Evolutionary conservation across 1,139 yeast genomes (phyloP).

Genomic region (Yamadazyma spencermartinsiae): DNA sequence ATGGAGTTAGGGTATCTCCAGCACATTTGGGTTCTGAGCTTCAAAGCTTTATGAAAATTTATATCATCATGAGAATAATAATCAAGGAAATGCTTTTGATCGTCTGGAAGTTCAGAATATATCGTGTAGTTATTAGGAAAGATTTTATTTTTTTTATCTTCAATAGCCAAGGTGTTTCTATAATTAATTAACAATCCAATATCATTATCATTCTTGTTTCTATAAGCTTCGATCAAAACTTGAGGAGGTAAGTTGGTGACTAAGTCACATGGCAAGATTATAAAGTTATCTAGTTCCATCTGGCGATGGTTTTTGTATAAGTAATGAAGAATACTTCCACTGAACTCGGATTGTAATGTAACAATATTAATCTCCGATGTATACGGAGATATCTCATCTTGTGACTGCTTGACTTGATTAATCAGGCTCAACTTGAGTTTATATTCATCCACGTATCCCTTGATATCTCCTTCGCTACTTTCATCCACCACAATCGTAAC

Average conservation of each 20-base stretch:
- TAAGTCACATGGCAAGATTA: slow-evolving; percentile 89
- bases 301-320: slow-evolving; percentile 43
- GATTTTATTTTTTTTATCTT: slow-evolving; percentile 66
- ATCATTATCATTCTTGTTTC: slow-evolving; percentile 66
- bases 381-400: slow-evolving; percentile 13
- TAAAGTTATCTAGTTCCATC: slow-evolving; percentile 51
- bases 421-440: slow-evolving; percentile 20
- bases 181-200: slow-evolving; percentile 73
- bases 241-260: slow-evolving; percentile 91
- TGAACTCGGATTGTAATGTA: slow-evolving; percentile 42
- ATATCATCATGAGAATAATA: slow-evolving; percentile 66
- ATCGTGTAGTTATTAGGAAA: slow-evolving; percentile 50
- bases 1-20: slow-evolving; percentile 84
- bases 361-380: slow-evolving; percentile 39
- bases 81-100: slow-evolving; percentile 63
- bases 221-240: slow-evolving; percentile 77
- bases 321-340: slow-evolving; percentile 63
- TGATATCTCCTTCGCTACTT: slow-evolving; percentile 27
- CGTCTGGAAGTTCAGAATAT: slow-evolving; percentile 48
- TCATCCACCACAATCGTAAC: slow-evolving; percentile 40
- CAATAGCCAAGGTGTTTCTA: slow-evolving; percentile 67
- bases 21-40: slow-evolving; percentile 79
- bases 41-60: slow-evolving; percentile 65
- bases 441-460: slow-evolving; percentile 50
- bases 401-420: slow-evolving; percentile 6